Evolutionary conservation across 768 basidiomycete species (phyloP).

Genomic region (Inosperma sp.): DNA sequence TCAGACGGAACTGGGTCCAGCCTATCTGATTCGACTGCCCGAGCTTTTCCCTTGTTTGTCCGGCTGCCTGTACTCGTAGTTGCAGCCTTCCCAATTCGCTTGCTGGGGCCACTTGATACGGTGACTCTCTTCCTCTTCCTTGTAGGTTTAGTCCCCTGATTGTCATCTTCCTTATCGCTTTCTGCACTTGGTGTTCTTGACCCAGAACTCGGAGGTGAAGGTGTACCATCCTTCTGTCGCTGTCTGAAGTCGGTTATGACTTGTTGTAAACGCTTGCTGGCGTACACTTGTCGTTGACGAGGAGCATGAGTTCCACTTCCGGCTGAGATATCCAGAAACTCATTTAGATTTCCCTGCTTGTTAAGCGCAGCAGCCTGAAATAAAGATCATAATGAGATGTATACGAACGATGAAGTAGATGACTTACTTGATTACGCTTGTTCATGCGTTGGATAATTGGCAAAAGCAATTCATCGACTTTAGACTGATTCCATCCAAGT

Average conservation of each 20-base stretch:
- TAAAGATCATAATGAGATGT: not conserved
- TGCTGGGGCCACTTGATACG: not conserved
- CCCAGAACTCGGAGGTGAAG: conserved; percentile 14
- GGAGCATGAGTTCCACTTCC: conserved; percentile 73
- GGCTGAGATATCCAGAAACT: conserved; percentile 66
- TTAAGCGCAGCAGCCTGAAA: conserved; percentile 57
- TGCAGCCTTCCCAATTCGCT: not conserved
- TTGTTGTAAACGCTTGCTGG: conserved; percentile 82
- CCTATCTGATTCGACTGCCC: not conserved
- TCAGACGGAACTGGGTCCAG: not conserved
- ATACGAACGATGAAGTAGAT: not conserved
- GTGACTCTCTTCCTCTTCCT: conserved; percentile 19
- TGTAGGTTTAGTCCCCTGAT: conserved; percentile 1
- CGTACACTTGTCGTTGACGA: conserved; percentile 73
- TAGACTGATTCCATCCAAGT: conserved; percentile 73
- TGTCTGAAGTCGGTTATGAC: conserved; percentile 80
- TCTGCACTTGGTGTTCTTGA: not conserved
- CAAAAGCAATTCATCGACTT: conserved; percentile 86
- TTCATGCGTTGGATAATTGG: conserved; percentile 90
- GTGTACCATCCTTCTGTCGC: conserved; percentile 37
- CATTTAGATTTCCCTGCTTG: conserved; percentile 70
- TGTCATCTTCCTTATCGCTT: conserved; percentile 6
- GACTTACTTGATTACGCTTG: conserved; percentile 64
- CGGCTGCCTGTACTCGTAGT: conserved; percentile 3
- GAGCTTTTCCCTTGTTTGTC: conserved; percentile 1